Percentiles rank a stretch among this genome's conserved stretches.
Conservation (phyloP, 306 rosid genomes). For the Corylus americana region DNA sequence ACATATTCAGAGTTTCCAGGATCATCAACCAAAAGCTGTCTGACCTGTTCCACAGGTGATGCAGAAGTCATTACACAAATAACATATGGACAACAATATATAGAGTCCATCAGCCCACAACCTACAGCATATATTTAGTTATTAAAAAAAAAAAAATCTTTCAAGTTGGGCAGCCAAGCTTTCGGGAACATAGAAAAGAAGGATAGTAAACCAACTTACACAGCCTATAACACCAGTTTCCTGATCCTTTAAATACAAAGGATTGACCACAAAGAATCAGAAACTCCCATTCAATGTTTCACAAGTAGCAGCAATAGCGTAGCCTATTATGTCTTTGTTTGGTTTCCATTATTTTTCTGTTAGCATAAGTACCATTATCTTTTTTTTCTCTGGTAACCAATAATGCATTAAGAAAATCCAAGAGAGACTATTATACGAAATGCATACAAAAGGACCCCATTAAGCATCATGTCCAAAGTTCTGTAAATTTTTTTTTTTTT, state of each 20-base stretch:
- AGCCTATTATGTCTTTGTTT: not conserved
- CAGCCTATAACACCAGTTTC: not conserved
- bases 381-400: not conserved
- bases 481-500: not conserved
- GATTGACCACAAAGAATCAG: not conserved
- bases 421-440: not conserved
- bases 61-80: conserved; percentile 10
- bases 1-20: conserved; percentile 79
- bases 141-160: not conserved
- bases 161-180: not conserved
- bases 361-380: not conserved
- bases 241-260: not conserved
- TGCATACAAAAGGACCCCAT: not conserved
- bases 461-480: not conserved
- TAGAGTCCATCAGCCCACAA: not conserved
- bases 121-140: not conserved
- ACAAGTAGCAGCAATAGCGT: not conserved
- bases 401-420: not conserved
- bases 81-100: not conserved
- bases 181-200: not conserved
- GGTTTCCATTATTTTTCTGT: not conserved
- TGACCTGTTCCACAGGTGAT: conserved; percentile 53
- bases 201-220: not conserved
- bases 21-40: conserved; percentile 64
- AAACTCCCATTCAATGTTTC: not conserved